Conservation (phyloP, 2,329 filamentous ascomycete genomes). For the Pseudocercospora fijiensis region DNA sequence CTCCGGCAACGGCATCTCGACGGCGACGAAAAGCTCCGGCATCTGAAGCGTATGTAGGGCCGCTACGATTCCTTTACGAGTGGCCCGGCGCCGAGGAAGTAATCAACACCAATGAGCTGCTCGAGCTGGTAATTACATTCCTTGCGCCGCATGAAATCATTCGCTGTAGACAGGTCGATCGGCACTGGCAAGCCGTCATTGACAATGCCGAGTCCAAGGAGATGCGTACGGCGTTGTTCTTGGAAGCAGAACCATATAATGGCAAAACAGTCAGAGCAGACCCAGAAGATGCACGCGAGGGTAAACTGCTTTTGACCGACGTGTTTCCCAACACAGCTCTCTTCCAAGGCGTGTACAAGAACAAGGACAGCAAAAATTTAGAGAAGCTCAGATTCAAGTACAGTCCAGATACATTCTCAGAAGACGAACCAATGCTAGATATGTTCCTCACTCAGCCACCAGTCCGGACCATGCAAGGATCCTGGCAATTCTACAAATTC, state of each 20-base stretch:
- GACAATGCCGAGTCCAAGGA: background rate
- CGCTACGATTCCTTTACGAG: background rate
- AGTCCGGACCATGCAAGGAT: background rate
- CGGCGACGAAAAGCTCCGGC: background rate
- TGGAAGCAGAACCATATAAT: background rate
- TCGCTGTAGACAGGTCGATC: background rate
- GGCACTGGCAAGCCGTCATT: background rate
- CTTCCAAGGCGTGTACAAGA: background rate
- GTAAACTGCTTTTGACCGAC: background rate
- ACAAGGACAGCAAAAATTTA: background rate
- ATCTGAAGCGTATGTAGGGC: background rate
- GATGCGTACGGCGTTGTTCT: background rate
- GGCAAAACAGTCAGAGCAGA: background rate
- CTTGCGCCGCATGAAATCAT: background rate
- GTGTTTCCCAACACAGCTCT: background rate
- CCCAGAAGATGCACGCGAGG: background rate
- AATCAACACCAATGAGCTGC: background rate
- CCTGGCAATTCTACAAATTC: background rate
- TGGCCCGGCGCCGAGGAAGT: background rate
- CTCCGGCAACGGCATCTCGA: background rate
- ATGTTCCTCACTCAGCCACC: background rate
- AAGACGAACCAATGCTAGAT: background rate
- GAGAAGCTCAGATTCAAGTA: background rate
- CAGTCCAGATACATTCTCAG: background rate
- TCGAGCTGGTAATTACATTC: background rate